Evolutionary conservation across 306 rosid genomes (phyloP).

Genomic region (Quercus dentata): DNA sequence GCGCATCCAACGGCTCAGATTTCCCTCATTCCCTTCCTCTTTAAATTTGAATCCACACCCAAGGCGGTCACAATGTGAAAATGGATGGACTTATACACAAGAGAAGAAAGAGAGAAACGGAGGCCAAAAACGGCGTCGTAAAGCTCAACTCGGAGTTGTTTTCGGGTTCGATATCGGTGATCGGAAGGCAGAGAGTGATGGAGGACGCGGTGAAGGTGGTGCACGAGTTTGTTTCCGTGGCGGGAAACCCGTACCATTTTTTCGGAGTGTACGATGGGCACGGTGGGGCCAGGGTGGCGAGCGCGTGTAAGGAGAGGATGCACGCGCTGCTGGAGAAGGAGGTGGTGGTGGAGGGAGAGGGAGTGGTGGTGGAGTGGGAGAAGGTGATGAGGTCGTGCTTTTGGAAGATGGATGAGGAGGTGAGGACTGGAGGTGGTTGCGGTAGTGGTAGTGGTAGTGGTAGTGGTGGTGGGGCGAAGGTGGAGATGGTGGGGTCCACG

Average conservation of each 20-base stretch:
- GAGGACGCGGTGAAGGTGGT: slow-evolving; percentile 51
- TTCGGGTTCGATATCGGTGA: slow-evolving; percentile 54
- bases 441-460: neutral
- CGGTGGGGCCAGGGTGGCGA: slow-evolving; percentile 49
- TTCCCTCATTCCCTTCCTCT: too few species aligned
- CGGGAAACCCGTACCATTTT: slow-evolving; percentile 24
- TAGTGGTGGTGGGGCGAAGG: neutral
- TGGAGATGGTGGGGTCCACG: slow-evolving; percentile 42
- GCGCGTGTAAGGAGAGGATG: slow-evolving; percentile 56
- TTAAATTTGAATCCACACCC: neutral
- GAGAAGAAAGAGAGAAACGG: neutral
- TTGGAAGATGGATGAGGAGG: slow-evolving; percentile 59
- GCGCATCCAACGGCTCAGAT: too few species aligned
- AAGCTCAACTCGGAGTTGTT: neutral
- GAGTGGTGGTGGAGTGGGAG: slow-evolving; percentile 50
- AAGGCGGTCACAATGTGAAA: too few species aligned
- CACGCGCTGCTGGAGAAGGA: slow-evolving; percentile 53
- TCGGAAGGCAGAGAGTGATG: slow-evolving; percentile 59
- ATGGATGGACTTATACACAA: too few species aligned
- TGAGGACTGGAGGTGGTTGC: slow-evolving; percentile 8
- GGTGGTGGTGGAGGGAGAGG: neutral
- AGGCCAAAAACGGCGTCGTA: neutral
- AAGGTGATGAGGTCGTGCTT: slow-evolving; percentile 41
- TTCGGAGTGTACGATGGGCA: slow-evolving; percentile 72
- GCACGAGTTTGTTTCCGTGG: slow-evolving; percentile 13